These are phyloP conservation scores for Scedosporium minutisporum DNA, from an alignment of 2,329 filamentous ascomycete species.

Conservation along the genomic window DNA sequence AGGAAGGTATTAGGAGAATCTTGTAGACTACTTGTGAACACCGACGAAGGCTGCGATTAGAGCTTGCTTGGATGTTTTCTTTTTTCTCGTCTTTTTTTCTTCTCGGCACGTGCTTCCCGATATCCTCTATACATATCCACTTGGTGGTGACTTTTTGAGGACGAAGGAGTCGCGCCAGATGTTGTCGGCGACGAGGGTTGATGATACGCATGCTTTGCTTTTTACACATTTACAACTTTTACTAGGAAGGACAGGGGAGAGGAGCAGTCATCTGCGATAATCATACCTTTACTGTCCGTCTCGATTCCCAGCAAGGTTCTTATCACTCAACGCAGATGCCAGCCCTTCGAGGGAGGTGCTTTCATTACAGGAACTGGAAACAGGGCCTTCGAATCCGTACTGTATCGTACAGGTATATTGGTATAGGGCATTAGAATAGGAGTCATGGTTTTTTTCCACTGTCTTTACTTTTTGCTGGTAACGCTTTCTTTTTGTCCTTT, in stretches of 20 bases:
- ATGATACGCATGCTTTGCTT: neutral
- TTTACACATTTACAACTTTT: neutral
- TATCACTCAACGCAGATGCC: neutral
- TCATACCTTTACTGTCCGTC: neutral
- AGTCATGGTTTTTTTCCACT: slow-evolving; percentile 4
- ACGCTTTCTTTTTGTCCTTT: slow-evolving; percentile 1
- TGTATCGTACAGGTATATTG: neutral
- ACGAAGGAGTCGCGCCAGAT: neutral
- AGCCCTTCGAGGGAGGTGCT: neutral
- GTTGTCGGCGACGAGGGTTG: neutral
- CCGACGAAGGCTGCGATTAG: neutral
- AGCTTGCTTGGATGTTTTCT: neutral
- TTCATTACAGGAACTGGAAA: neutral
- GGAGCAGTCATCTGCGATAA: neutral
- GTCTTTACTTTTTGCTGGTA: neutral
- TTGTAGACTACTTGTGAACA: neutral
- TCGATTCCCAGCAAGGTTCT: neutral
- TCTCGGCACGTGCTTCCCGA: too few species aligned
- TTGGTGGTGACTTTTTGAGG: too few species aligned
- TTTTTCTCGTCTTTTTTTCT: too few species aligned
- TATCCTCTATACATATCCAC: too few species aligned
- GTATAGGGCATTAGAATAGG: slow-evolving; percentile 11
- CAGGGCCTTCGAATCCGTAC: slow-evolving; percentile 1
- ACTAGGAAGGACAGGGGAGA: neutral
- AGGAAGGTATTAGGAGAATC: slow-evolving; percentile 10